Conservation (phyloP, 495 filamentous ascomycete species). For the Trypethelium eluteriae region DNA sequence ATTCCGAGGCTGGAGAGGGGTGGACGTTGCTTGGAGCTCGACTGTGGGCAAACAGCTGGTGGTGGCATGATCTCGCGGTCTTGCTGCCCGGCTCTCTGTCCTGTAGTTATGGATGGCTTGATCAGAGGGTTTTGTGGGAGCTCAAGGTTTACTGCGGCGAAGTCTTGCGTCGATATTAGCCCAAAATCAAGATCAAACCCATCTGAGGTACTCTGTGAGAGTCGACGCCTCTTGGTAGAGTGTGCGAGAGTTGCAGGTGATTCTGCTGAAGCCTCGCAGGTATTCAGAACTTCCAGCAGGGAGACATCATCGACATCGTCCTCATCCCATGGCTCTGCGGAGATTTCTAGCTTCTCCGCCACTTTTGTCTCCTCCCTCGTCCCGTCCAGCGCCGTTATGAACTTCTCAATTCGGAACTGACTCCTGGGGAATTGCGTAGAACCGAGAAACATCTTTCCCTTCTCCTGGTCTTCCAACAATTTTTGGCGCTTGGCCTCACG, state of each 20-base stretch:
- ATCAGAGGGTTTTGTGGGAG: background rate
- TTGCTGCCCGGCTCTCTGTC: background rate
- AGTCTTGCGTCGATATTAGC: background rate
- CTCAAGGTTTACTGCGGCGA: background rate
- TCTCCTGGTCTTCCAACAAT: background rate
- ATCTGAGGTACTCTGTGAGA: background rate
- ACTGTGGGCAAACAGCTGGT: background rate
- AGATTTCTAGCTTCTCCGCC: background rate
- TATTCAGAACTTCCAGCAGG: background rate
- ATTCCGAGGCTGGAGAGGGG: background rate
- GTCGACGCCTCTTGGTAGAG: background rate
- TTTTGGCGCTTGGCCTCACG: slow-evolving; percentile 15
- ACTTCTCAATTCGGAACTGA: slow-evolving; percentile 6
- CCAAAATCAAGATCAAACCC: slow-evolving; percentile 1
- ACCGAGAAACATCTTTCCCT: background rate
- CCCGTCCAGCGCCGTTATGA: background rate
- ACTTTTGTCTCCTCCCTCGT: background rate
- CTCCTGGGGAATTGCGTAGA: slow-evolving; percentile 8
- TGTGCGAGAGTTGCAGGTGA: background rate
- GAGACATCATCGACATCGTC: slow-evolving; percentile 16
- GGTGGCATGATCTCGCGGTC: background rate
- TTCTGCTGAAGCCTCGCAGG: background rate
- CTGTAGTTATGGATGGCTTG: background rate
- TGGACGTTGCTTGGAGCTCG: background rate
- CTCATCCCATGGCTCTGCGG: slow-evolving; percentile 21